Percentiles rank a stretch among this genome's conserved stretches.
These are phyloP conservation scores for Saturnispora saitoi DNA, from an alignment of 805 yeast genomes.

Conservation along the genomic window DNA sequence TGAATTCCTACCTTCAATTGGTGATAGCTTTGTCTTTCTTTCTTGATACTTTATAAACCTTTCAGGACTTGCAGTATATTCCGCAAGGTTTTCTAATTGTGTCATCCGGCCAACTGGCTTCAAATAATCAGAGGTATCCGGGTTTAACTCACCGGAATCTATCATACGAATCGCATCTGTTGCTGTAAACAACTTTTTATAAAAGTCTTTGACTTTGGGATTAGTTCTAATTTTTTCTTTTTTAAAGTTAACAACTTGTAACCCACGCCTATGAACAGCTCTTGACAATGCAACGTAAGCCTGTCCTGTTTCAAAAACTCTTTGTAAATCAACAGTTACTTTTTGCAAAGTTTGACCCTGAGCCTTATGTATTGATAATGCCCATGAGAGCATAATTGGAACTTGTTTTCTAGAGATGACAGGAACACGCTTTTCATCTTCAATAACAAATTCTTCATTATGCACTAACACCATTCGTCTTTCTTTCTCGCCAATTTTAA, in stretches of 20 bases:
- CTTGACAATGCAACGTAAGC: conserved; percentile 93
- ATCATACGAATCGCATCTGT: conserved; percentile 21
- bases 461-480: conserved; percentile 70
- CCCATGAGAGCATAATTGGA: conserved; percentile 93
- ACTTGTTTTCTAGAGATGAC: conserved; percentile 70
- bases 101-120: background rate
- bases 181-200: conserved; percentile 37
- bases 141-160: background rate
- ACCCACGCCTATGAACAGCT: conserved; percentile 68
- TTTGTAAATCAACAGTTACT: conserved; percentile 67
- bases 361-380: conserved; percentile 88
- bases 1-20: background rate
- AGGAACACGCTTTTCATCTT: conserved; percentile 60
- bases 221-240: conserved; percentile 59
- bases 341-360: conserved; percentile 85
- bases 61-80: conserved; percentile 7
- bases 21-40: background rate
- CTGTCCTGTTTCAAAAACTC: conserved; percentile 85
- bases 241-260: conserved; percentile 72
- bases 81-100: conserved; percentile 3
- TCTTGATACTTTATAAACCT: background rate
- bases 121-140: background rate
- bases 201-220: conserved; percentile 62
- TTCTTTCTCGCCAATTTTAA: conserved; percentile 60
- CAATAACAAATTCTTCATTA: conserved; percentile 75